Conservation (phyloP, 2,329 filamentous ascomycete species). For the Penicillium thymicola region DNA sequence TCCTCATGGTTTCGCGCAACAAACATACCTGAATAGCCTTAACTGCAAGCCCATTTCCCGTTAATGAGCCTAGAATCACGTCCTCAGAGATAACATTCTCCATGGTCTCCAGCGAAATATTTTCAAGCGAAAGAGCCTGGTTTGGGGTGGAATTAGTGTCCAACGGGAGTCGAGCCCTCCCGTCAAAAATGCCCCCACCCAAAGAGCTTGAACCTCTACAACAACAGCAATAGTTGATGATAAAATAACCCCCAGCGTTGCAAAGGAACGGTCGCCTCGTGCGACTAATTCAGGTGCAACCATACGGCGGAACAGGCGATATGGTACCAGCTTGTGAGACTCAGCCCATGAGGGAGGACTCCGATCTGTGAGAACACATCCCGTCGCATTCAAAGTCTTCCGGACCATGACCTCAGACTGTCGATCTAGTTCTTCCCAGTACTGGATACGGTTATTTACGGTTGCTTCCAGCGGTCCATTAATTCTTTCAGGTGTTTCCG, state of each 20-base stretch:
- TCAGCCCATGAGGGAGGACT: neutral
- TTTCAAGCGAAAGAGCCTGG: neutral
- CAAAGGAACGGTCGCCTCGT: conserved; percentile 24
- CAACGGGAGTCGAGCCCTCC: conserved; percentile 13
- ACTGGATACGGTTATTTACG: neutral
- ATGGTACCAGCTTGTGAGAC: conserved; percentile 5
- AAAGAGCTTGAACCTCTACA: conserved; percentile 26
- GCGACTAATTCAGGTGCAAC: conserved; percentile 20
- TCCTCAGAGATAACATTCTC: conserved; percentile 20
- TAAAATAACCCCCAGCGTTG: conserved; percentile 16
- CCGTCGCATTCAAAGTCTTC: conserved; percentile 3
- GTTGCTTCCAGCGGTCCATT: neutral
- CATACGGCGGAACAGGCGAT: conserved; percentile 27
- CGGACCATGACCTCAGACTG: conserved; percentile 3
- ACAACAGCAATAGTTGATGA: conserved; percentile 22
- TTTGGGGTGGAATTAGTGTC: neutral
- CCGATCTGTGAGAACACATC: neutral
- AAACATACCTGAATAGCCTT: conserved; percentile 22
- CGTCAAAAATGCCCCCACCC: conserved; percentile 24
- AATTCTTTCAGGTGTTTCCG: neutral
- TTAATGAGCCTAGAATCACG: conserved; percentile 20
- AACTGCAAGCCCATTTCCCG: conserved; percentile 18
- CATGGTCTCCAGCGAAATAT: conserved; percentile 6
- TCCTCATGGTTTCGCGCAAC: neutral
- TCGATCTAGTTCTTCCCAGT: conserved; percentile 16